Percentiles rank a stretch among this genome's conserved stretches.
Evolutionary conservation across 352 stramenopile genomes (phyloP).

Genomic region (Phytophthora gonapodyides): DNA sequence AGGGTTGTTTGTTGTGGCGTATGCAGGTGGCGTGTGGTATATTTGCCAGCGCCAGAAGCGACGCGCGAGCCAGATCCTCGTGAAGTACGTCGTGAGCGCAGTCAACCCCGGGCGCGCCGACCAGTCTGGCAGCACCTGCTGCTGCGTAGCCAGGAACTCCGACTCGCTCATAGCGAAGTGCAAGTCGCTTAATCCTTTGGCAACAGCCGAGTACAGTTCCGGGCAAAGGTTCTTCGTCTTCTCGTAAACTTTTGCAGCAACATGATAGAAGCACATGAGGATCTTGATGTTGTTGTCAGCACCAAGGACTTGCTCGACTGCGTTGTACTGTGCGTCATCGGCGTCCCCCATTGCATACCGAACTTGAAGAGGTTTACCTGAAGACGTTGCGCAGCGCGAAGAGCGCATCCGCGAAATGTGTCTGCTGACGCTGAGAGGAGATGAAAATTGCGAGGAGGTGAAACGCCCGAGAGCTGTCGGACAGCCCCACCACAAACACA

Average conservation of each 20-base stretch:
- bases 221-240: slow-evolving; percentile 1
- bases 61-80: not conserved
- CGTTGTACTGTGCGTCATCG: slow-evolving; percentile 1
- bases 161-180: slow-evolving; percentile 1
- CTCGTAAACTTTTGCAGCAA: slow-evolving; percentile 31
- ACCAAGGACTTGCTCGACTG: not conserved
- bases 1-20: slow-evolving; percentile 33
- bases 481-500: not conserved
- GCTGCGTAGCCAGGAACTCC: not conserved
- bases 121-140: not conserved
- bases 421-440: no score
- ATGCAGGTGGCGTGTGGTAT: slow-evolving; percentile 14
- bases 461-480: not conserved
- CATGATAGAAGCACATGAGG: slow-evolving; percentile 34
- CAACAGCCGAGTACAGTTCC: slow-evolving; percentile 11
- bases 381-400: not conserved
- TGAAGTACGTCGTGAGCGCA: slow-evolving; percentile 3
- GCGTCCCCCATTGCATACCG: not conserved
- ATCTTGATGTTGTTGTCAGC: not conserved
- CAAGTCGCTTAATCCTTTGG: slow-evolving; percentile 5
- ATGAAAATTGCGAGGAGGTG: not conserved
- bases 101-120: not conserved
- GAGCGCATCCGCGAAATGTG: not conserved
- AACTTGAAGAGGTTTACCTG: not conserved
- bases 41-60: slow-evolving; percentile 25